Evolutionary conservation across 768 basidiomycete genomes (phyloP).

Genomic region (Lactarius hengduanensis): DNA sequence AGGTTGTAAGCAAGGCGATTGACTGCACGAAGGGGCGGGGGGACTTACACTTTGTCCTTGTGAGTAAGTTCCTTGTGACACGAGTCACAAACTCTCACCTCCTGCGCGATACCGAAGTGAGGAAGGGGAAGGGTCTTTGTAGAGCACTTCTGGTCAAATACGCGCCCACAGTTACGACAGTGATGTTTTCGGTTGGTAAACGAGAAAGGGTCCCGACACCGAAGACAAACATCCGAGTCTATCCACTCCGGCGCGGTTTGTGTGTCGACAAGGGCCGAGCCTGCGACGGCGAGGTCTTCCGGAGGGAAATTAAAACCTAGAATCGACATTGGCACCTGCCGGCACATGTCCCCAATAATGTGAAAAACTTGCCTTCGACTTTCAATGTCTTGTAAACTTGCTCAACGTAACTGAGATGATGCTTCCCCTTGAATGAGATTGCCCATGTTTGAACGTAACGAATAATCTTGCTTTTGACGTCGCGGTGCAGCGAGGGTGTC

Average conservation of each 20-base stretch:
- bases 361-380: slow-evolving; percentile 58
- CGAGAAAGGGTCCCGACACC: slow-evolving; percentile 86
- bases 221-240: slow-evolving; percentile 91
- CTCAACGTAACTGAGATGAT: slow-evolving; percentile 66
- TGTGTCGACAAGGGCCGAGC: slow-evolving; percentile 86
- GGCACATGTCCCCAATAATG: background rate
- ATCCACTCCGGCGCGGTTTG: slow-evolving; percentile 96
- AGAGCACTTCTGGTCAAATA: slow-evolving; percentile 94
- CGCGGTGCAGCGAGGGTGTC: slow-evolving; percentile 68
- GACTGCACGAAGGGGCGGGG: background rate
- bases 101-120: slow-evolving; percentile 89
- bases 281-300: slow-evolving; percentile 64
- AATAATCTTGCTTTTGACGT: slow-evolving; percentile 79
- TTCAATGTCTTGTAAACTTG: slow-evolving; percentile 78
- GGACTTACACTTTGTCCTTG: slow-evolving; percentile 53
- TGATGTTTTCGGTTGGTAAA: slow-evolving; percentile 99
- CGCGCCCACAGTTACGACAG: slow-evolving; percentile 95
- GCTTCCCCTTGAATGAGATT: slow-evolving; percentile 81
- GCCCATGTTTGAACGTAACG: slow-evolving; percentile 93
- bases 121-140: slow-evolving; percentile 82
- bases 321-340: background rate
- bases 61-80: slow-evolving; percentile 79
- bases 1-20: slow-evolving; percentile 28
- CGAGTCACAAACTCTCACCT: slow-evolving; percentile 90
- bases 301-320: slow-evolving; percentile 85